A percentile compares a stretch with the other conserved stretches of the same genome.
Conservation (phyloP, 2,329 filamentous ascomycete species). For the Amauroascus niger region DNA sequence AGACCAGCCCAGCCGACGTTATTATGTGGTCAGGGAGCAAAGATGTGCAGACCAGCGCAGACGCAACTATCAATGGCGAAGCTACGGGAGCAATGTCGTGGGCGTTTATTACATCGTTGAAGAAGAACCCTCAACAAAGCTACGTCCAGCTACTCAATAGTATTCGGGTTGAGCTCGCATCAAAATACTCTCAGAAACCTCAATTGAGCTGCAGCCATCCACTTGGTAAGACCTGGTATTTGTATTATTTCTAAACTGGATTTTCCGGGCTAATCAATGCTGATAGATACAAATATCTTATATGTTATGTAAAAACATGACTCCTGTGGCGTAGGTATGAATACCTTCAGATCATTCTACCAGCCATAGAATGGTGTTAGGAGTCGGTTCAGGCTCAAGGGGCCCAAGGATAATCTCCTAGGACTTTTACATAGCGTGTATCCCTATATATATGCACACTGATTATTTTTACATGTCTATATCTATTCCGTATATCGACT, state of each 20-base stretch:
- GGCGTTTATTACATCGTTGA: conserved; percentile 85
- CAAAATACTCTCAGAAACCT: conserved; percentile 87
- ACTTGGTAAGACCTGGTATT: conserved; percentile 55
- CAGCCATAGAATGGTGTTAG: neutral
- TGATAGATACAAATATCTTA: conserved; percentile 52
- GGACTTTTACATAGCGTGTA: neutral
- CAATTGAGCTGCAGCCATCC: conserved; percentile 95
- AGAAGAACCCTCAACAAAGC: conserved; percentile 88
- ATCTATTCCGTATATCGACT: neutral
- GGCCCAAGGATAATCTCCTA: neutral
- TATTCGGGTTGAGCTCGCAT: conserved; percentile 77
- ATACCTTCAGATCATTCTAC: neutral
- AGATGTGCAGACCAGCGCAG: conserved; percentile 88
- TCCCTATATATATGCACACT: neutral
- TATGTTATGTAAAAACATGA: conserved; percentile 51
- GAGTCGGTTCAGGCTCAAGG: neutral
- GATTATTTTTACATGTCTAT: neutral
- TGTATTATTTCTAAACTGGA: conserved; percentile 15
- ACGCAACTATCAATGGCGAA: conserved; percentile 76
- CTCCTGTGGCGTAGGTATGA: neutral
- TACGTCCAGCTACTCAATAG: conserved; percentile 94
- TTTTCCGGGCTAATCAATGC: conserved; percentile 15
- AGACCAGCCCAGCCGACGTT: conserved; percentile 89
- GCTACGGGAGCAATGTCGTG: conserved; percentile 97
- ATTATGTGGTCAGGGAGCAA: conserved; percentile 98